Conservation (phyloP, 306 rosid genomes). For the Coriaria nepalensis region DNA sequence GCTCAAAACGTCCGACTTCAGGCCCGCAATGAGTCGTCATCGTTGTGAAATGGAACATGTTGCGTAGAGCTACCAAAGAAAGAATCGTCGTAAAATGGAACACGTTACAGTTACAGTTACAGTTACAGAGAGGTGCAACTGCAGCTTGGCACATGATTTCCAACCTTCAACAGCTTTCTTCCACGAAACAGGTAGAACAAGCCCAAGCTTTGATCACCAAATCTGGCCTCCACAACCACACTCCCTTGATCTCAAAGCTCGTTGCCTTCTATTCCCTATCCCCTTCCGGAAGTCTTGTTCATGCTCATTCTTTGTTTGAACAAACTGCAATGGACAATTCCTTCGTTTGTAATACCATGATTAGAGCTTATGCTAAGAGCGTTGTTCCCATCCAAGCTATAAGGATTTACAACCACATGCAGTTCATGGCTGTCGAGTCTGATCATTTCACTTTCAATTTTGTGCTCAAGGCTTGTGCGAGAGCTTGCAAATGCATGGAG, state of each 20-base stretch:
- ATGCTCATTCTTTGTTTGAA: constrained; percentile 43
- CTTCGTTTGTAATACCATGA: constrained; percentile 40
- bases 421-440: constrained; percentile 7
- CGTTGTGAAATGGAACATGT: background rate
- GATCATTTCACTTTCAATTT: constrained; percentile 46
- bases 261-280: constrained; percentile 34
- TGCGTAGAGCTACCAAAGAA: background rate
- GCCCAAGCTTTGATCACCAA: constrained; percentile 38
- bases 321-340: constrained; percentile 35
- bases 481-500: constrained; percentile 23
- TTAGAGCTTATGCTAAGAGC: constrained; percentile 49
- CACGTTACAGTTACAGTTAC: too few relatives aligned
- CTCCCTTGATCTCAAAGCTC: constrained; percentile 20
- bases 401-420: constrained; percentile 36
- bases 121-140: background rate
- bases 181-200: constrained; percentile 31
- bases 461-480: constrained; percentile 49
- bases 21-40: background rate
- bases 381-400: constrained; percentile 36
- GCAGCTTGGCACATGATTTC: constrained; percentile 6
- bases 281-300: constrained; percentile 40
- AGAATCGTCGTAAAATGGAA: too few relatives aligned
- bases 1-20: too few relatives aligned
- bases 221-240: constrained; percentile 22
- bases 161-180: constrained; percentile 25